Conservation (phyloP, 148 eudicot species). For the Oxyria digyna region DNA sequence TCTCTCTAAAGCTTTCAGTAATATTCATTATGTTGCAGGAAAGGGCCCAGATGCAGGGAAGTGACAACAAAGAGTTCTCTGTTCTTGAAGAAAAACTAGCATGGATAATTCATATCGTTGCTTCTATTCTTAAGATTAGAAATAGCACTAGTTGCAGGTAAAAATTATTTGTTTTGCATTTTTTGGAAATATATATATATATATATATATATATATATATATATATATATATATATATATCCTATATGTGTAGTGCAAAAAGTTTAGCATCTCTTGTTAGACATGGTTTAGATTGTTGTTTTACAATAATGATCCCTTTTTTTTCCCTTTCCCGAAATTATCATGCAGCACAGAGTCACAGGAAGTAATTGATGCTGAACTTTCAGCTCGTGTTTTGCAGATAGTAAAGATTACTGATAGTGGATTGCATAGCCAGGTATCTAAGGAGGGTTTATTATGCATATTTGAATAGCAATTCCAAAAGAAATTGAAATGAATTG, state of each 20-base stretch:
- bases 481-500: background rate
- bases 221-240: too few species aligned
- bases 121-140: slow-evolving; percentile 52
- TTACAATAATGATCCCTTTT: background rate
- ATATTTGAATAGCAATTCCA: background rate
- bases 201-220: too few species aligned
- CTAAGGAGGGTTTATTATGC: background rate
- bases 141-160: slow-evolving; percentile 46
- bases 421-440: slow-evolving; percentile 73
- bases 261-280: background rate
- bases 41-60: slow-evolving; percentile 44
- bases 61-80: slow-evolving; percentile 35
- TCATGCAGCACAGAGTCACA: slow-evolving; percentile 51
- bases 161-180: slow-evolving; percentile 6
- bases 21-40: slow-evolving; percentile 24
- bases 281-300: background rate
- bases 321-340: background rate
- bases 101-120: slow-evolving; percentile 88
- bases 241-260: background rate
- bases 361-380: slow-evolving; percentile 87
- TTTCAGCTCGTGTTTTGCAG: slow-evolving; percentile 83
- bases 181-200: too few species aligned
- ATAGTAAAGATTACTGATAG: slow-evolving; percentile 68
- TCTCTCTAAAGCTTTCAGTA: too few species aligned
- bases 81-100: slow-evolving; percentile 73